phyloP scores from a whole-genome alignment of 495 filamentous ascomycete genomes.

The Aspergillus campestris region DNA sequence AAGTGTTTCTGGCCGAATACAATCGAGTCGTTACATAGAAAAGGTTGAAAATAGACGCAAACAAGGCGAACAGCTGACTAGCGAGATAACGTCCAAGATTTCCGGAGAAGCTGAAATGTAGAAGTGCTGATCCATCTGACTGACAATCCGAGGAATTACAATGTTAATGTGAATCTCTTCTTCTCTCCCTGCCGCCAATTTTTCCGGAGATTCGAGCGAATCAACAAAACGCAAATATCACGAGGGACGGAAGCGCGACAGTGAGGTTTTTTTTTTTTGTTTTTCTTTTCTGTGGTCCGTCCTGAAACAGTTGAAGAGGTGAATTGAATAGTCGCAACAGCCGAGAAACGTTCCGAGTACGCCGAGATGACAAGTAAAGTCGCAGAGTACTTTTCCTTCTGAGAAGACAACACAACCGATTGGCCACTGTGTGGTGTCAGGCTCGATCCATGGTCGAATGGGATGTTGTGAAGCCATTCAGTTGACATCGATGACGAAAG shows the following conservation, averaged over 20 bases:
- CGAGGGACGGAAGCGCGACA: conserved; percentile 30
- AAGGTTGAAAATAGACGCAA: conserved; percentile 26
- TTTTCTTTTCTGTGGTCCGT: conserved; percentile 2
- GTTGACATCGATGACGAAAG: conserved; percentile 23
- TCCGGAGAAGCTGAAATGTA: conserved; percentile 32
- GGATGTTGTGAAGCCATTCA: conserved; percentile 4
- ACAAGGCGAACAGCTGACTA: conserved; percentile 39
- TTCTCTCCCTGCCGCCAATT: conserved; percentile 38
- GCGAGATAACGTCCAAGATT: conserved; percentile 26
- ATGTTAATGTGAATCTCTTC: conserved; percentile 35
- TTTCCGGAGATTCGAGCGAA: conserved; percentile 37
- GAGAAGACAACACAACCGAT: conserved; percentile 26
- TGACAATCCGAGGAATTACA: conserved; percentile 42
- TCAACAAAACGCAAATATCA: conserved; percentile 37
- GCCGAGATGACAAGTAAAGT: conserved; percentile 27
- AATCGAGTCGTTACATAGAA: conserved; percentile 43
- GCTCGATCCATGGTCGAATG: conserved; percentile 23
- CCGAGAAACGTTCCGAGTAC: conserved; percentile 28
- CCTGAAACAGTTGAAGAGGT: conserved; percentile 25
- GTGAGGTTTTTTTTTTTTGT: conserved; percentile 5
- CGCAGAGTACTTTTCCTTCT: conserved; percentile 18
- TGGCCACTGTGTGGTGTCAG: conserved; percentile 29
- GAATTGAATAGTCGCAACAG: conserved; percentile 16
- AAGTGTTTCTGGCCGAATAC: conserved; percentile 33
- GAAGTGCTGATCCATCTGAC: conserved; percentile 39